Conservation (phyloP, 1,284 basidiomycete genomes). For the Apiotrichum domesticum region DNA sequence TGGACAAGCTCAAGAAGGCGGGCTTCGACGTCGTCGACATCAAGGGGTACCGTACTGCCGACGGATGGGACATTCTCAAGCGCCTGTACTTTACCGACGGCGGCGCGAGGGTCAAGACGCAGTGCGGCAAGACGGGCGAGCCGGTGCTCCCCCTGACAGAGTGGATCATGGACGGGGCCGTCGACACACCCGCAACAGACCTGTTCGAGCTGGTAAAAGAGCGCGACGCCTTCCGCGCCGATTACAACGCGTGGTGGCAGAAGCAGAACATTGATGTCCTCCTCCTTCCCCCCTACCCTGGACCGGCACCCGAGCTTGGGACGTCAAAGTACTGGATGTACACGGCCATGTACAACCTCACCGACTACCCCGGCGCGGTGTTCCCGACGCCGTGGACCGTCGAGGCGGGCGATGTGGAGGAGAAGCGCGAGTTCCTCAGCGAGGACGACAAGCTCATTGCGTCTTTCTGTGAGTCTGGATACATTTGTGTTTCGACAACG, state of each 20-base stretch:
- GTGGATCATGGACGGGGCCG: slow-evolving; percentile 21
- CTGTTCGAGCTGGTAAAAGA: slow-evolving; percentile 27
- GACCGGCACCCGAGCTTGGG: slow-evolving; percentile 30
- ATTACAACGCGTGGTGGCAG: slow-evolving; percentile 24
- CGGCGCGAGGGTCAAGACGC: slow-evolving; percentile 23
- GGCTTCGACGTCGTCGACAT: slow-evolving; percentile 29
- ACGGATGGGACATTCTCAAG: slow-evolving; percentile 26
- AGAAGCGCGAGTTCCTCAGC: slow-evolving; percentile 49
- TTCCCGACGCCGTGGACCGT: slow-evolving; percentile 57
- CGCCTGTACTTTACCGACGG: slow-evolving; percentile 38
- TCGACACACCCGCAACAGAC: slow-evolving; percentile 20
- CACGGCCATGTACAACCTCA: slow-evolving; percentile 60
- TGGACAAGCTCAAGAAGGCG: slow-evolving; percentile 22
- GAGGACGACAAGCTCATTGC: slow-evolving; percentile 51
- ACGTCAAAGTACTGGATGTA: slow-evolving; percentile 49
- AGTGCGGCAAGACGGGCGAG: slow-evolving; percentile 22
- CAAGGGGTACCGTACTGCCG: slow-evolving; percentile 19
- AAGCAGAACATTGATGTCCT: slow-evolving; percentile 34
- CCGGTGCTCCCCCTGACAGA: slow-evolving; percentile 31
- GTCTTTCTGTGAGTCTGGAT: slow-evolving; percentile 52
- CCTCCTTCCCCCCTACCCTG: slow-evolving; percentile 33
- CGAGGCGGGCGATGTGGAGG: slow-evolving; percentile 6
- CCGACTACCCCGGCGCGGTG: slow-evolving; percentile 61
- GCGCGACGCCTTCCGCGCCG: slow-evolving; percentile 27
- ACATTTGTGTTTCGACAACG: no score